Base-by-base conservation (phyloP, 148 eudicot species). In the Silene uniflora region DNA sequence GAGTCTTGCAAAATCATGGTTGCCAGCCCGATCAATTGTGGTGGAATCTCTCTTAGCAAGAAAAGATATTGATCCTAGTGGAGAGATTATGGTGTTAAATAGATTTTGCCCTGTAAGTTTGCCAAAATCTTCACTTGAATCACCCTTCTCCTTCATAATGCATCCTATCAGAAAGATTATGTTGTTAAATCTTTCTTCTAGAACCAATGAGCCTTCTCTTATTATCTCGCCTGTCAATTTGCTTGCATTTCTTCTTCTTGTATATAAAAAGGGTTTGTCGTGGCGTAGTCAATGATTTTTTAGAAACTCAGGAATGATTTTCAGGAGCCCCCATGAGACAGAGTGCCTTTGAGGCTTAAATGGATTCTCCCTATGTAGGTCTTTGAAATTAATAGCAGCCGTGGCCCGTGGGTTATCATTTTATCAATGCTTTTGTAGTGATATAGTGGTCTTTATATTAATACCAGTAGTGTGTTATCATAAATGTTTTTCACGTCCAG, bases 1-100 rank as follows among this genome's bases (percentile, higher is more conserved):
- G 6, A 77, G 35, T 83, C 93, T 84, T 81, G 89, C 85, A 58
- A 88, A 84, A 83, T 89, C 93, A 47, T 91, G 97, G 97, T 73
- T 91, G 66, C 97, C 97, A 71, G 96, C 96, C 62, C 80, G 91
- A 71, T 86, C 96, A 61, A 89, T 91, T 82, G 91, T 91, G 29
- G 73, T 85, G 85, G 88, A 85, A 80, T 87, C 90, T 79, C 85
- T 91, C 74, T 83, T 68, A 67, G 83, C 86, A 42, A 91, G 93
- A 81, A 70, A 75, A 68, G 54, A 35, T 71, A 69, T 84, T 66
- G 91, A 88, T 77, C 86, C 88, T 18, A 87, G 90, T 59, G 95
- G 91, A 79, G 95, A 90, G 86, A 90, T 90, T 62, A 63, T 90
- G 87, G 89, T 90, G 72, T 81, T 58, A 0, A 21, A 9, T 4